These are phyloP conservation scores for Dendrocalamus sinicus DNA, from an alignment of 176 grass and related monocot genomes.

Conservation along the genomic window DNA sequence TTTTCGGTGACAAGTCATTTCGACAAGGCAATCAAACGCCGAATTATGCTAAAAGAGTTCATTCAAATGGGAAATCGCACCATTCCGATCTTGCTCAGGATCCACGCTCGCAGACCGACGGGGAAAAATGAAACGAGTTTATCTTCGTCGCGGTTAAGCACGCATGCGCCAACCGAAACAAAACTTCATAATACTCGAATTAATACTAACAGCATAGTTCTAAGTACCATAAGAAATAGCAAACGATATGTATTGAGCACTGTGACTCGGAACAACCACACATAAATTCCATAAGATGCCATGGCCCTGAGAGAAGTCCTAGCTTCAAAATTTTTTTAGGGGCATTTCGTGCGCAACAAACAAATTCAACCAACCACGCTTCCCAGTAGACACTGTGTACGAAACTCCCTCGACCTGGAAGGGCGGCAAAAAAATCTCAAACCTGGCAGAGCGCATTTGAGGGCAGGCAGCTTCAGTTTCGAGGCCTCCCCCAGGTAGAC, in stretches of 20 bases:
- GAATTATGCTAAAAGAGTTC: too few species aligned
- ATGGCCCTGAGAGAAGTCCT: constrained; percentile 12
- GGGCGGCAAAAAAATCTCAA: constrained; percentile 37
- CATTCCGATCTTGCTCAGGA: neutral
- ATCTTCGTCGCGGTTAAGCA: neutral
- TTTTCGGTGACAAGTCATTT: neutral
- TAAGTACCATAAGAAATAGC: neutral
- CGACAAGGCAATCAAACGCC: neutral
- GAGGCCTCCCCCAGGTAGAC: constrained; percentile 32
- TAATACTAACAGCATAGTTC: constrained; percentile 5
- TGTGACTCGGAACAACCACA: neutral
- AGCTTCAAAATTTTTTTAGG: constrained; percentile 50
- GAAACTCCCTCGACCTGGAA: neutral
- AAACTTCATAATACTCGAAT: neutral
- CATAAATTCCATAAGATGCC: neutral
- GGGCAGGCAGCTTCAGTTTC: constrained; percentile 35
- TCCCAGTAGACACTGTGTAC: neutral
- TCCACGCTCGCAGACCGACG: neutral
- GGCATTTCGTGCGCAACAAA: neutral
- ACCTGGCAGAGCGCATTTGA: neutral
- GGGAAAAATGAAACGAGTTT: neutral
- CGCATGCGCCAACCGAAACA: neutral
- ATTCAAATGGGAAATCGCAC: neutral
- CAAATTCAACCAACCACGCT: constrained; percentile 42
- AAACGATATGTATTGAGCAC: neutral